Conservation (phyloP, 1,139 yeast species). For the Suhomyces ambrosiae region DNA sequence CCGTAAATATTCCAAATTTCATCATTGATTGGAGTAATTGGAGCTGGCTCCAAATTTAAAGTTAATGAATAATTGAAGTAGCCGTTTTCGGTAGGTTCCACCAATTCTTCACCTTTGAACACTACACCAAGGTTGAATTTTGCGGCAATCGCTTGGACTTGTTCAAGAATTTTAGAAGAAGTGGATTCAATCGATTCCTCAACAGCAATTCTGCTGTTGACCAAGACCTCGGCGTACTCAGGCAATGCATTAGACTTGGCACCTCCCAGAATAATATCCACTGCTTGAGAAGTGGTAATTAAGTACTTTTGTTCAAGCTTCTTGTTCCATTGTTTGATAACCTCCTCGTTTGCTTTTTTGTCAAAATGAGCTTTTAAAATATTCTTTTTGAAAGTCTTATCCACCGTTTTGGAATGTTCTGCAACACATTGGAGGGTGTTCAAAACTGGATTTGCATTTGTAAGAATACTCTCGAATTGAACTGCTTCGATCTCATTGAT, state of each 20-base stretch:
- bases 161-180: constrained; percentile 37
- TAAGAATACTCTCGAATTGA: constrained; percentile 37
- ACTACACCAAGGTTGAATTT: constrained; percentile 50
- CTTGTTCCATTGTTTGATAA: constrained; percentile 36
- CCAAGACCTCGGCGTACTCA: constrained; percentile 56
- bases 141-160: constrained; percentile 44
- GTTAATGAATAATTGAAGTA: constrained; percentile 44
- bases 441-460: constrained; percentile 45
- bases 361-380: constrained; percentile 48
- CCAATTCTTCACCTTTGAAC: constrained; percentile 34
- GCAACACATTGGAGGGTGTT: constrained; percentile 47
- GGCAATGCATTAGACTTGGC: constrained; percentile 75
- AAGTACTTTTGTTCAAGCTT: constrained; percentile 37
- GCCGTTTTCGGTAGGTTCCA: constrained; percentile 40
- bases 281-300: constrained; percentile 66
- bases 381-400: constrained; percentile 32
- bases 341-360: constrained; percentile 40
- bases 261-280: constrained; percentile 72
- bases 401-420: constrained; percentile 36
- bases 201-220: constrained; percentile 62
- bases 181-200: constrained; percentile 50
- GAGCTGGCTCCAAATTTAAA: constrained; percentile 57
- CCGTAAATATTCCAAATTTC: constrained; percentile 56
- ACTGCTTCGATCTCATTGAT: constrained; percentile 39
- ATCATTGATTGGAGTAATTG: constrained; percentile 52